Percentiles rank a stretch among this genome's conserved stretches.
phyloP scores from a whole-genome alignment of 1,284 basidiomycete species.

The Mrakiaceae sp. region DNA sequence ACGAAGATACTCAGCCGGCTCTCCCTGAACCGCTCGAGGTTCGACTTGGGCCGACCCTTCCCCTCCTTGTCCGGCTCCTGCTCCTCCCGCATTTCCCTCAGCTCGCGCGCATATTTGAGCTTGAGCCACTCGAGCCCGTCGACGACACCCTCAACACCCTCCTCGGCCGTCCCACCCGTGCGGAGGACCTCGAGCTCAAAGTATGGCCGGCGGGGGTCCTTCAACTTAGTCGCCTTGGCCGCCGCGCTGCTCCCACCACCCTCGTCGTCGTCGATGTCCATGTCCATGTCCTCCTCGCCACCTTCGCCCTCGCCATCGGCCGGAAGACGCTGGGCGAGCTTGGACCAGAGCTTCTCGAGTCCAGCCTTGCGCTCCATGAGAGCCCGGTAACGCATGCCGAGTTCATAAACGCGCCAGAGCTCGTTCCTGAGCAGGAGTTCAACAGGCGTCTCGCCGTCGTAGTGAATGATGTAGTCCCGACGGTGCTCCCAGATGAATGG shows the following conservation, averaged over 20 bases:
- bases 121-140: slow-evolving; percentile 87
- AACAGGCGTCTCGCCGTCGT: slow-evolving; percentile 46
- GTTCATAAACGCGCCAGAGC: slow-evolving; percentile 72
- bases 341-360: slow-evolving; percentile 51
- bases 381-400: slow-evolving; percentile 79
- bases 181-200: slow-evolving; percentile 20
- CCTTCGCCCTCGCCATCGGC: slow-evolving; percentile 45
- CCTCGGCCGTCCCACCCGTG: slow-evolving; percentile 28
- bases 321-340: slow-evolving; percentile 39
- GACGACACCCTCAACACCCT: slow-evolving; percentile 70
- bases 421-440: slow-evolving; percentile 67
- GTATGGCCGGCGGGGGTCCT: slow-evolving; percentile 26
- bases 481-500: slow-evolving; percentile 93
- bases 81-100: slow-evolving; percentile 58
- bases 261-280: slow-evolving; percentile 46
- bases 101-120: slow-evolving; percentile 54
- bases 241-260: neutral
- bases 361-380: slow-evolving; percentile 60
- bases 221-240: slow-evolving; percentile 19
- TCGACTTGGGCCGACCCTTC: slow-evolving; percentile 24
- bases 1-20: slow-evolving; percentile 47
- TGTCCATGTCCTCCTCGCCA: slow-evolving; percentile 58
- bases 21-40: slow-evolving; percentile 48
- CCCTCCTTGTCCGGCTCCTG: slow-evolving; percentile 24
- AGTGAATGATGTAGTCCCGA: slow-evolving; percentile 74